phyloP scores from a whole-genome alignment of 306 rosid genomes.

The Betula pendula region DNA sequence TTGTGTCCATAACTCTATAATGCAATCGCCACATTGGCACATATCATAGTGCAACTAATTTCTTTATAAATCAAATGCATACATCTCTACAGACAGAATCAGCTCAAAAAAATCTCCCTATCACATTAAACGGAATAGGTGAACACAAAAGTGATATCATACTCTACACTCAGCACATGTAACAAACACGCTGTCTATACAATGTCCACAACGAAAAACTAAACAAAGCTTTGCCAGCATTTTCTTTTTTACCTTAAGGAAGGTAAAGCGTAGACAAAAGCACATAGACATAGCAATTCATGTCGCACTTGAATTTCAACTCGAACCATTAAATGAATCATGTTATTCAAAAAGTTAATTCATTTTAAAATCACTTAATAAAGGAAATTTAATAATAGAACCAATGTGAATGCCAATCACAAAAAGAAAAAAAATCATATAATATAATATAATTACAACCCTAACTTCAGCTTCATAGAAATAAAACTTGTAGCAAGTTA shows the following conservation, averaged over 20 bases:
- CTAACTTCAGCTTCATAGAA: too few relatives aligned
- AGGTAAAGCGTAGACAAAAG: neutral
- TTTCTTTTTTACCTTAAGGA: neutral
- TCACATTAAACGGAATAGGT: neutral
- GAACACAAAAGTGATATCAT: neutral
- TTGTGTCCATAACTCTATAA: neutral
- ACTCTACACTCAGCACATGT: neutral
- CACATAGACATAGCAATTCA: neutral
- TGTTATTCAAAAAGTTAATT: neutral
- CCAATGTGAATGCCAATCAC: neutral
- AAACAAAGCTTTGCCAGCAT: neutral
- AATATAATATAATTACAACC: neutral
- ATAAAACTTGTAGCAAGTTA: neutral
- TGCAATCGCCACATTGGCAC: neutral
- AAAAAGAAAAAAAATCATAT: neutral
- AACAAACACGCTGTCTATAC: neutral
- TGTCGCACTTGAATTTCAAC: neutral
- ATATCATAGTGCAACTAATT: neutral
- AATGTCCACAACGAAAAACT: neutral
- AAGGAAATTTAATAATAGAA: neutral
- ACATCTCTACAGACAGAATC: neutral
- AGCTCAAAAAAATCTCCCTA: neutral
- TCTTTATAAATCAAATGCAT: neutral
- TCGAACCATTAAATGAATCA: neutral
- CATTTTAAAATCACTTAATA: neutral